Conservation (phyloP, 768 basidiomycete genomes). For the Phanerodontia chrysosporium region DNA sequence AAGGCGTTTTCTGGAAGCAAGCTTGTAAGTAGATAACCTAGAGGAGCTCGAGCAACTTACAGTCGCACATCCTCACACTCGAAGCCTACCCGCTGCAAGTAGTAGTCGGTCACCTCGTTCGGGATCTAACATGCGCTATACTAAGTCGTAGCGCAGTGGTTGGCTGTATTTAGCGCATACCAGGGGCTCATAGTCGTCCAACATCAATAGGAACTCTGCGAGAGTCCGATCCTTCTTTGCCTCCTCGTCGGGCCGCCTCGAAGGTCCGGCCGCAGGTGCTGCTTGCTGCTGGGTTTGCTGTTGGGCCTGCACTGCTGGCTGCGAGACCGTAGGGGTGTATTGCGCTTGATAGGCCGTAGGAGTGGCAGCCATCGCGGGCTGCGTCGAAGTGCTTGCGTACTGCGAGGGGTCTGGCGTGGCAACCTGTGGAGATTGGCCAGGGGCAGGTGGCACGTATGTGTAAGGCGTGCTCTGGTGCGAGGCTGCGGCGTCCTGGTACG, state of each 20-base stretch:
- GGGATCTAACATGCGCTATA: conserved; percentile 61
- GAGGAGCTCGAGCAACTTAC: conserved; percentile 40
- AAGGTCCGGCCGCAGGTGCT: conserved; percentile 1
- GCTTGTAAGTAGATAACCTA: neutral
- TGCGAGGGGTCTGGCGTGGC: conserved; percentile 17
- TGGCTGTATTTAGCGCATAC: conserved; percentile 39
- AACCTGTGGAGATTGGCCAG: conserved; percentile 2
- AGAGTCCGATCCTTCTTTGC: conserved; percentile 86
- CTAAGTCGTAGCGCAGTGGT: neutral
- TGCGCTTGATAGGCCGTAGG: conserved; percentile 1
- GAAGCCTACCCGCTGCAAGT: conserved; percentile 92
- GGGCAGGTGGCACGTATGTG: conserved; percentile 8
- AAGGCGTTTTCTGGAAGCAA: conserved; percentile 71
- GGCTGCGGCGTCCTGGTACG: conserved; percentile 7
- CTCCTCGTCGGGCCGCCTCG: conserved; percentile 70
- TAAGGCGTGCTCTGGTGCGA: conserved; percentile 11
- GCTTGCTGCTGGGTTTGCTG: conserved; percentile 14
- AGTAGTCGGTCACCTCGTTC: conserved; percentile 96
- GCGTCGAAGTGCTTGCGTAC: conserved; percentile 18
- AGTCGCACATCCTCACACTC: conserved; percentile 92
- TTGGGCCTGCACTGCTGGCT: conserved; percentile 16
- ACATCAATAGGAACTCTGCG: conserved; percentile 91
- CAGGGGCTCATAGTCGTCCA: conserved; percentile 95
- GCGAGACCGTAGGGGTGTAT: neutral
- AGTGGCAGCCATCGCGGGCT: conserved; percentile 11